A percentile compares a stretch with the other conserved stretches of the same genome.
phyloP scores from a whole-genome alignment of 2,329 filamentous ascomycete genomes.

The Colletotrichum higginsianum region DNA sequence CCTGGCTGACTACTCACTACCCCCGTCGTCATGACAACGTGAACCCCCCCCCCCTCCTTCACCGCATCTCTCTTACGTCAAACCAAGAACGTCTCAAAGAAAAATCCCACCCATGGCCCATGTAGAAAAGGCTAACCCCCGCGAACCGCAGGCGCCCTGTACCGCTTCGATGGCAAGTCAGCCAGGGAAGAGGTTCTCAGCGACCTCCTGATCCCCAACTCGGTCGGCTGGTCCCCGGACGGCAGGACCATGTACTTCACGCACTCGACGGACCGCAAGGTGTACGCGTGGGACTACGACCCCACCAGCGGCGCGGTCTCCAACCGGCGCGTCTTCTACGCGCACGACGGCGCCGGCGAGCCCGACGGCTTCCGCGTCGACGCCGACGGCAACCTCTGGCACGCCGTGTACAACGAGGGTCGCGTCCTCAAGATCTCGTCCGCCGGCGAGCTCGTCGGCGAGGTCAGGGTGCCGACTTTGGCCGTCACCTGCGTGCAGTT shows the following conservation, averaged over 20 bases:
- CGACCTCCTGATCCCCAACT: slow-evolving; percentile 85
- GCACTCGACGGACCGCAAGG: slow-evolving; percentile 79
- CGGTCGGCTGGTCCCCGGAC: slow-evolving; percentile 84
- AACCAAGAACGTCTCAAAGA: slow-evolving; percentile 9
- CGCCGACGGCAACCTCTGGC: slow-evolving; percentile 88
- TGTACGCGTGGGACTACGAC: slow-evolving; percentile 84
- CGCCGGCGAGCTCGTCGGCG: slow-evolving; percentile 78
- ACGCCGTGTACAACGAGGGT: slow-evolving; percentile 84
- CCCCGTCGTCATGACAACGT: slow-evolving; percentile 9
- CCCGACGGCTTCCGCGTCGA: slow-evolving; percentile 92
- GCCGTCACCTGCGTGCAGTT: slow-evolving; percentile 88
- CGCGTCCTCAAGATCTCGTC: slow-evolving; percentile 82
- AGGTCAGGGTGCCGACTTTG: slow-evolving; percentile 82
- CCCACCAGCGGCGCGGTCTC: slow-evolving; percentile 73
- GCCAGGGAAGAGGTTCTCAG: slow-evolving; percentile 72
- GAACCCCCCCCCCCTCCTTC: not conserved
- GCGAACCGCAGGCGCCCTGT: slow-evolving; percentile 73
- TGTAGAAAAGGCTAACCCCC: slow-evolving; percentile 23
- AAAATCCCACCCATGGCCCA: not conserved
- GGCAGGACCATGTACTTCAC: slow-evolving; percentile 85
- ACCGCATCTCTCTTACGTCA: slow-evolving; percentile 10
- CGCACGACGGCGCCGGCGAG: slow-evolving; percentile 74
- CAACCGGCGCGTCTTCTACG: slow-evolving; percentile 81
- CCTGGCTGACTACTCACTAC: too few relatives aligned
- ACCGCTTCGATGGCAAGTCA: slow-evolving; percentile 77